Evolutionary conservation across 202 grass and related monocot species (phyloP).

Genomic region (Miscanthus sacchariflorus): DNA sequence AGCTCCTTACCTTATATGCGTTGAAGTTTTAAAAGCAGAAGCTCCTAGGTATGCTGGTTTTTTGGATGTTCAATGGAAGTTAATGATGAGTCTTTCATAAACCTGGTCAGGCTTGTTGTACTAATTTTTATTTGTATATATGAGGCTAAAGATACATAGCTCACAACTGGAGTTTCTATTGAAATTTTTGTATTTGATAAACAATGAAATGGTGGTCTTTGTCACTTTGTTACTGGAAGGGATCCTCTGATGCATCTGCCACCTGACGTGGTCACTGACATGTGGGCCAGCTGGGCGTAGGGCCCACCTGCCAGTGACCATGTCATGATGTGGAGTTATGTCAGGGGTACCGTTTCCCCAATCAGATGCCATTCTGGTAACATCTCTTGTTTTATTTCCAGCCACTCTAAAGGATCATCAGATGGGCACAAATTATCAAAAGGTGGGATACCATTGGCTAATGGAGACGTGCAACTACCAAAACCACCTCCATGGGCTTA

Average conservation of each 20-base stretch:
- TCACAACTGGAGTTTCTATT: conserved; percentile 8
- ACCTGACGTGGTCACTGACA: background rate
- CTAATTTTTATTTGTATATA: conserved; percentile 18
- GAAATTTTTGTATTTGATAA: conserved; percentile 22
- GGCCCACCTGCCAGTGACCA: background rate
- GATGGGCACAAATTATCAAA: conserved; percentile 86
- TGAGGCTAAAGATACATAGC: conserved; percentile 18
- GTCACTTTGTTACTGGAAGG: conserved; percentile 17
- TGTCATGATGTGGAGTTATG: background rate
- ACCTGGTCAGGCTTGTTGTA: conserved; percentile 3
- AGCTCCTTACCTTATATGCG: conserved; percentile 98
- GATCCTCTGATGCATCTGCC: background rate
- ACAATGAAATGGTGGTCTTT: conserved; percentile 26
- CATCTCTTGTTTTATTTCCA: conserved; percentile 50
- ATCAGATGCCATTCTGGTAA: background rate
- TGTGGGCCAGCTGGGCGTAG: background rate
- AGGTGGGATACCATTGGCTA: conserved; percentile 96
- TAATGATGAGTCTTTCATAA: conserved; percentile 31
- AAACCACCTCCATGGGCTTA: conserved; percentile 99
- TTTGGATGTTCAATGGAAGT: conserved; percentile 22
- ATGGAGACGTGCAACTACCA: conserved; percentile 92
- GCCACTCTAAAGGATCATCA: conserved; percentile 65
- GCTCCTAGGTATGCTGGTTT: conserved; percentile 65
- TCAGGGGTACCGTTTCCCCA: background rate
- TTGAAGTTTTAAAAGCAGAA: conserved; percentile 99